Conservation (phyloP, 2,329 filamentous ascomycete species). For the Colletotrichum sp. region DNA sequence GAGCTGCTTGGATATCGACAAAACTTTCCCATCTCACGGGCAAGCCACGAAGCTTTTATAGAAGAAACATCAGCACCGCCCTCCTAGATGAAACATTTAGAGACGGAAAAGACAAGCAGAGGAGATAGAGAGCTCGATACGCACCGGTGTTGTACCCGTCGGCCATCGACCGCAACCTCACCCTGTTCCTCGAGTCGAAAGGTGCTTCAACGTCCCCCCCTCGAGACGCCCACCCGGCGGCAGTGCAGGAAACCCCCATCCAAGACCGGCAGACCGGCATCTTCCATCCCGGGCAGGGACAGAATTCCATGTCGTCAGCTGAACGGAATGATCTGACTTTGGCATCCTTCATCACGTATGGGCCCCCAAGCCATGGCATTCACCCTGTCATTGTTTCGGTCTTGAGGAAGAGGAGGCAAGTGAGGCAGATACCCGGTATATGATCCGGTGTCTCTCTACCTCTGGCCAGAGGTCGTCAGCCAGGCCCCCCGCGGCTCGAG, state of each 20-base stretch:
- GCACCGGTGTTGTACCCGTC: neutral
- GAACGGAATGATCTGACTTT: neutral
- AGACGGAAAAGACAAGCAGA: neutral
- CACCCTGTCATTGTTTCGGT: neutral
- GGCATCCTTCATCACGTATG: neutral
- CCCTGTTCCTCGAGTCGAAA: neutral
- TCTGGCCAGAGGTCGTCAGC: neutral
- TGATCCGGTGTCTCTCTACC: neutral
- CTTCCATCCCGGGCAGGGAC: neutral
- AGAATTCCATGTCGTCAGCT: neutral
- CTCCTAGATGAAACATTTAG: neutral
- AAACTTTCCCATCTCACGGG: neutral
- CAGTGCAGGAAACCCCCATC: neutral
- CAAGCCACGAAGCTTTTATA: neutral
- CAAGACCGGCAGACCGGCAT: neutral
- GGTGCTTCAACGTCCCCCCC: neutral
- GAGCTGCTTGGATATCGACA: neutral
- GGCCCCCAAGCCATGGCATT: neutral
- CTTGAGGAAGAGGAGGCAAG: neutral
- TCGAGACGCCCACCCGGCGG: neutral
- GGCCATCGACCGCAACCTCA: neutral
- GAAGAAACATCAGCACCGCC: neutral
- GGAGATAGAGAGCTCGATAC: neutral
- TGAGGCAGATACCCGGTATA: neutral
- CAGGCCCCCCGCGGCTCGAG: neutral